Base-by-base conservation (phyloP, 495 filamentous ascomycete genomes). In the Tuber magnatum region DNA sequence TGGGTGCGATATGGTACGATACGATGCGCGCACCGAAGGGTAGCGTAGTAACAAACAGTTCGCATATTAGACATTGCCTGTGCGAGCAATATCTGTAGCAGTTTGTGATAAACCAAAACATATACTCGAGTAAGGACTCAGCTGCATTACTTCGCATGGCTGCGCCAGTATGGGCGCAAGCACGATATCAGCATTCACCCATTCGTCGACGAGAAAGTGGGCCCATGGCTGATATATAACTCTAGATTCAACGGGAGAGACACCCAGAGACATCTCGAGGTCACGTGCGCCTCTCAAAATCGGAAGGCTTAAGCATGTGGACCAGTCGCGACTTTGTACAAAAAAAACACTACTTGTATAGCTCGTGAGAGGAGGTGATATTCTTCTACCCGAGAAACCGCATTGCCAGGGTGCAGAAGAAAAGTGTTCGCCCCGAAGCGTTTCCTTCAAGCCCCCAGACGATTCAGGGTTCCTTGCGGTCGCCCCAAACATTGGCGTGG, bases 191-290 rank as follows among this genome's bases (percentile, higher is more conserved):
- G 14, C 56, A 32, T 65, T 65, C 56, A 32, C 35, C 56, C 28
- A 65, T 65, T 65, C 56, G 28, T 20, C 28, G 56, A 65, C 28
- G 28, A 65, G 56, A 65, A 61, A 65, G 56, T 65, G 56, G 56
- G 56, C 14, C 28, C 28, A 65, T 35, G 56, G 32, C 28, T 65
- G 56, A 65, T 65, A 65, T 65, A 35, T 65, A 65, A 65, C 56
- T 65, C 28, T 18, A 35, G 56, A 65, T 35, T 65, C 56, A 20
- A 20, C 56, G 14, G 32, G 56, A 65, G 56, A 65, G 56, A 65
- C 32, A 65, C 32, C 12, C 4, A 20, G 28, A 35, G 56, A 65
- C 28, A 18, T 35, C 18, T 16, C 14, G 28, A 18, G 56, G 56
- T 65, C 56, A 65, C 14, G 56, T 32, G 18, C n/a, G 3, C 28